Percentiles rank a stretch among this genome's conserved stretches.
phyloP scores from a whole-genome alignment of 495 filamentous ascomycete species.

The Evernia prunastri region DNA sequence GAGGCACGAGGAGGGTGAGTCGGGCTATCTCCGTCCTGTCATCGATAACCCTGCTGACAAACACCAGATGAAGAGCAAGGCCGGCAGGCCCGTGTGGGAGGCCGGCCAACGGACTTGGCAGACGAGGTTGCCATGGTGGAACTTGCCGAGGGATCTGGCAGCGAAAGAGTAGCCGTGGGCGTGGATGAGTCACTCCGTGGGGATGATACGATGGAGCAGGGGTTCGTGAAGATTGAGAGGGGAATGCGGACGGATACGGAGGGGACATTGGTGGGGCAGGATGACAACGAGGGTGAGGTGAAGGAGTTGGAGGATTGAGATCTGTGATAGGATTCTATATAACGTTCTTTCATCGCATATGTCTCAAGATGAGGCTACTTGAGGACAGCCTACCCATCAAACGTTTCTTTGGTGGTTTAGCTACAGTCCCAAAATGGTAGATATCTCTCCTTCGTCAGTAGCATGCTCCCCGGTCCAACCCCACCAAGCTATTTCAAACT shows the following conservation, averaged over 20 bases:
- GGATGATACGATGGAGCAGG: neutral
- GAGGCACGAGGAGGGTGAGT: neutral
- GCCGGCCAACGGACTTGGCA: neutral
- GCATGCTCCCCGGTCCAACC: too few species aligned
- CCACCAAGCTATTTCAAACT: too few species aligned
- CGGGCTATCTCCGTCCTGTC: neutral
- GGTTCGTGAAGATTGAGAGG: neutral
- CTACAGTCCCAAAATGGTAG: too few species aligned
- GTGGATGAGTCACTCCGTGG: neutral
- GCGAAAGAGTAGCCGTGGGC: neutral
- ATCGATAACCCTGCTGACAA: neutral
- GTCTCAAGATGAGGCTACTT: too few species aligned
- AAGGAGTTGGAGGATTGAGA: neutral
- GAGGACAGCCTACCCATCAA: too few species aligned
- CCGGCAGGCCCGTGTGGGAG: neutral
- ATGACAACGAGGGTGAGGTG: conserved; percentile 8
- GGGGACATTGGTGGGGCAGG: conserved; percentile 8
- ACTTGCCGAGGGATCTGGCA: neutral
- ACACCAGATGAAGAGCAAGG: neutral
- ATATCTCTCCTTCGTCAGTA: too few species aligned
- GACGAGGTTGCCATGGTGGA: neutral
- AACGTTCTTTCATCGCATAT: neutral
- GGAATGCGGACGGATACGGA: conserved; percentile 7
- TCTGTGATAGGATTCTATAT: neutral
- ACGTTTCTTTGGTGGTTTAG: too few species aligned